Conservation (phyloP, 2,329 filamentous ascomycete genomes). For the Arthrobotrys sphaeroides region DNA sequence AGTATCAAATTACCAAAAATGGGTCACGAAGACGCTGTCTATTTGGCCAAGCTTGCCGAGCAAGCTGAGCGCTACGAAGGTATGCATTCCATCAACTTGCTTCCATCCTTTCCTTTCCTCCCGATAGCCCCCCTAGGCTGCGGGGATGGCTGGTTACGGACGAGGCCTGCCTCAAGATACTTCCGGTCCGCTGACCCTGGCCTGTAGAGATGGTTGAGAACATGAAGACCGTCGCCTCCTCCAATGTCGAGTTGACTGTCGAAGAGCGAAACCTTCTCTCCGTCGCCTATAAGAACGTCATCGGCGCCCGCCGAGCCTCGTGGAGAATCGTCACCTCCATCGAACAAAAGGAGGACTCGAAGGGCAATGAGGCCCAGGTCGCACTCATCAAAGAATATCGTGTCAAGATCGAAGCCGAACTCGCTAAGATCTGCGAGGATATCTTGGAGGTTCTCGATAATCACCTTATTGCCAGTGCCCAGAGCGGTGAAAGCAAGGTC, state of each 20-base stretch:
- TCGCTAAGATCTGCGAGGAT: constrained; percentile 98
- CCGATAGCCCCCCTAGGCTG: constrained; percentile 56
- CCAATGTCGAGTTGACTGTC: constrained; percentile 69
- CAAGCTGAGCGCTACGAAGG: constrained; percentile 99
- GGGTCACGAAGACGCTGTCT: constrained; percentile 99
- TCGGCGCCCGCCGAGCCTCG: constrained; percentile 95
- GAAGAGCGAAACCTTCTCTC: constrained; percentile 80
- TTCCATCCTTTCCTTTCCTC: background rate
- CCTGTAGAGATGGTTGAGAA: constrained; percentile 96
- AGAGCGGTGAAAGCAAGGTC: constrained; percentile 98
- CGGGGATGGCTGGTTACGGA: background rate
- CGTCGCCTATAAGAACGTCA: constrained; percentile 99
- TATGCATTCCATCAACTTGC: constrained; percentile 63
- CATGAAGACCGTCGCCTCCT: constrained; percentile 97
- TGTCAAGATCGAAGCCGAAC: constrained; percentile 96
- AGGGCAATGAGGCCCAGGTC: constrained; percentile 96
- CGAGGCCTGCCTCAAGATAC: too few relatives aligned
- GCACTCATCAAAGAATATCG: constrained; percentile 94
- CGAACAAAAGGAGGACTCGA: constrained; percentile 99
- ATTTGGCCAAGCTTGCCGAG: constrained; percentile 99
- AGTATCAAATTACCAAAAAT: constrained; percentile 71
- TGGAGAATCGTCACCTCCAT: constrained; percentile 99
- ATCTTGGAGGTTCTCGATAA: constrained; percentile 94
- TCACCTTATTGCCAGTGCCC: constrained; percentile 91
- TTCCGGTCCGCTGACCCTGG: background rate